phyloP scores from a whole-genome alignment of 2,329 filamentous ascomycete genomes.

The Trichoderma cornu-damae region DNA sequence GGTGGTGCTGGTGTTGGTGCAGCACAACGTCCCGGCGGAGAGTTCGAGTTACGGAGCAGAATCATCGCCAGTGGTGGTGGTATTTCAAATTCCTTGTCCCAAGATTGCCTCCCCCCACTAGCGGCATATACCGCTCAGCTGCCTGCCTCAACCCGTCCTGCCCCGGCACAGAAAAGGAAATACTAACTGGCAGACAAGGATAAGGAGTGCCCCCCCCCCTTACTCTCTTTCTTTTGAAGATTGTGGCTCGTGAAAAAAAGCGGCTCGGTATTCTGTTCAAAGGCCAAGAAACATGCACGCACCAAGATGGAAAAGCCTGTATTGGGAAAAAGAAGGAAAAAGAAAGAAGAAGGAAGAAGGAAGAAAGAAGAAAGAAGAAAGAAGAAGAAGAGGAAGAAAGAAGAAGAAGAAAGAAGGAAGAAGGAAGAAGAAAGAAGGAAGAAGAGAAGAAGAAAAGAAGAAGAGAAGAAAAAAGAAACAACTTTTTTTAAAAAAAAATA shows the following conservation, averaged over 20 bases:
- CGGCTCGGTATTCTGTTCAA: too few relatives aligned
- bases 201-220: neutral
- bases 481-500: too few relatives aligned
- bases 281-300: conserved; percentile 2
- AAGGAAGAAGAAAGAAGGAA: too few relatives aligned
- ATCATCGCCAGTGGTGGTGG: neutral
- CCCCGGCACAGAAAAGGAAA: neutral
- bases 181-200: neutral
- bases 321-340: neutral
- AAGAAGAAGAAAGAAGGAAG: too few relatives aligned
- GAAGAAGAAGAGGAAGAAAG: too few relatives aligned
- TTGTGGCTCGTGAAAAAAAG: too few relatives aligned
- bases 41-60: too few relatives aligned
- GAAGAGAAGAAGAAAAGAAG: too few relatives aligned
- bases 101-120: neutral
- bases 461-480: too few relatives aligned
- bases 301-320: neutral
- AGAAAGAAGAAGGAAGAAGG: neutral
- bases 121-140: conserved; percentile 1
- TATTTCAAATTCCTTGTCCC: conserved; percentile 4
- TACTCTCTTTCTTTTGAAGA: neutral
- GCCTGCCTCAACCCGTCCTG: neutral
- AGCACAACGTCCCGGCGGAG: neutral
- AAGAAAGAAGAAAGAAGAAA: too few relatives aligned
- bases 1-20: too few relatives aligned